A percentile compares a stretch with the other conserved stretches of the same genome.
phyloP scores from a whole-genome alignment of 2,329 filamentous ascomycete genomes.

The Metarhizium brunneum region DNA sequence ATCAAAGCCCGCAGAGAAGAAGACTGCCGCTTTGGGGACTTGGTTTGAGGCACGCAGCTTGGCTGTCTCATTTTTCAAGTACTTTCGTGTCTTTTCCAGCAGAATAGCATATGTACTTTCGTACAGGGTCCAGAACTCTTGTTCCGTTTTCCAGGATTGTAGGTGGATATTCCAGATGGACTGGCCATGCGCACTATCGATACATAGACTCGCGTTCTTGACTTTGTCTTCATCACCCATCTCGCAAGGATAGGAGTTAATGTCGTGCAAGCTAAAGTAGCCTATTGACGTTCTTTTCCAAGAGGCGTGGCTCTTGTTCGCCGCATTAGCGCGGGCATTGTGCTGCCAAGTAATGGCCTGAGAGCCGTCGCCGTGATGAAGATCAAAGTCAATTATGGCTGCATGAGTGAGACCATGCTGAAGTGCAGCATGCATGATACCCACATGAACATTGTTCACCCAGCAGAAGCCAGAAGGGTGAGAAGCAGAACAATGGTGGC shows the following conservation, averaged over 20 bases:
- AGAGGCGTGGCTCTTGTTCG: constrained; percentile 60
- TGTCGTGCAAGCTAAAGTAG: constrained; percentile 95
- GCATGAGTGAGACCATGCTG: constrained; percentile 84
- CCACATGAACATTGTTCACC: constrained; percentile 97
- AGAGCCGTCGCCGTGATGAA: constrained; percentile 92
- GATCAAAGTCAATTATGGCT: constrained; percentile 84
- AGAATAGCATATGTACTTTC: constrained; percentile 67
- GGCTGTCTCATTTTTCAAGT: constrained; percentile 64
- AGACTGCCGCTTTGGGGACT: constrained; percentile 74
- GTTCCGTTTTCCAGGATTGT: constrained; percentile 71
- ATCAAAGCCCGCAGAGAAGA: constrained; percentile 93
- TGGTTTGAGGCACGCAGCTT: constrained; percentile 50
- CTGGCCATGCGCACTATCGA: constrained; percentile 90
- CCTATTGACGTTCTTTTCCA: constrained; percentile 84
- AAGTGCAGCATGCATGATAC: constrained; percentile 82
- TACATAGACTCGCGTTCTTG: constrained; percentile 84
- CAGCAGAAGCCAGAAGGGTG: constrained; percentile 95
- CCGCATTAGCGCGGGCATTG: constrained; percentile 56
- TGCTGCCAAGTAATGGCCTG: constrained; percentile 89
- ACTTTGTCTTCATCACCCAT: constrained; percentile 89
- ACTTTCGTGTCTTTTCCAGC: constrained; percentile 71
- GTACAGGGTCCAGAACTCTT: constrained; percentile 87
- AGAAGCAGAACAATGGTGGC: constrained; percentile 86
- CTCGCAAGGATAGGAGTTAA: constrained; percentile 97
- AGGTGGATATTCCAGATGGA: constrained; percentile 95